A percentile compares a stretch with the other conserved stretches of the same genome.
Conservation (phyloP, 129 eudicot genomes). For the Artemisia annua region DNA sequence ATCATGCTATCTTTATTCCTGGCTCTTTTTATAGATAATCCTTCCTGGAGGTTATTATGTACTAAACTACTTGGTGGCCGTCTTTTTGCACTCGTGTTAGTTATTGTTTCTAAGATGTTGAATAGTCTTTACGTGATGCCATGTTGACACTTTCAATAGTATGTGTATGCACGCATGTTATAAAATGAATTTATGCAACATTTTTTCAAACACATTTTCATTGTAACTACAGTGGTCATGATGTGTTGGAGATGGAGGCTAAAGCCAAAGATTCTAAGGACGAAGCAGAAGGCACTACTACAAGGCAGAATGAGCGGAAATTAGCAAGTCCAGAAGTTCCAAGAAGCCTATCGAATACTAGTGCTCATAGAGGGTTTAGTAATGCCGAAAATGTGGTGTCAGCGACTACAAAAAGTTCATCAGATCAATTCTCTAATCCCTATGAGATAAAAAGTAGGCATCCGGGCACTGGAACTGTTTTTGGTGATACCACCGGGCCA, state of each 20-base stretch:
- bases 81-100: not conserved
- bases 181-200: not conserved
- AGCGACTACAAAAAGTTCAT: slow-evolving; percentile 23
- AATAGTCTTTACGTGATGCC: not conserved
- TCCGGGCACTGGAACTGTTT: slow-evolving; percentile 10
- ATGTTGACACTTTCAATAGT: slow-evolving; percentile 6
- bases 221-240: slow-evolving; percentile 58
- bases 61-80: not conserved
- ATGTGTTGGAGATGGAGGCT: slow-evolving; percentile 83
- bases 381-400: slow-evolving; percentile 23
- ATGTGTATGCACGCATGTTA: not conserved
- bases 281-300: slow-evolving; percentile 44
- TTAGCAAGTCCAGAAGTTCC: slow-evolving; percentile 33
- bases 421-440: slow-evolving; percentile 28
- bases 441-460: slow-evolving; percentile 16
- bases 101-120: not conserved
- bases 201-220: not conserved
- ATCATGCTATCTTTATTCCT: too few relatives aligned
- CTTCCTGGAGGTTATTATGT: not conserved
- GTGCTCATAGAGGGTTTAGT: slow-evolving; percentile 38
- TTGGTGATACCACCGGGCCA: slow-evolving; percentile 27
- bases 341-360: slow-evolving; percentile 23
- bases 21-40: not conserved
- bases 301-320: slow-evolving; percentile 26
- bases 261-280: slow-evolving; percentile 94